Evolutionary conservation across 345 rosid genomes (phyloP), one percentile per base, ranked within the genome.

Genomic region (Brassica cretica): DNA sequence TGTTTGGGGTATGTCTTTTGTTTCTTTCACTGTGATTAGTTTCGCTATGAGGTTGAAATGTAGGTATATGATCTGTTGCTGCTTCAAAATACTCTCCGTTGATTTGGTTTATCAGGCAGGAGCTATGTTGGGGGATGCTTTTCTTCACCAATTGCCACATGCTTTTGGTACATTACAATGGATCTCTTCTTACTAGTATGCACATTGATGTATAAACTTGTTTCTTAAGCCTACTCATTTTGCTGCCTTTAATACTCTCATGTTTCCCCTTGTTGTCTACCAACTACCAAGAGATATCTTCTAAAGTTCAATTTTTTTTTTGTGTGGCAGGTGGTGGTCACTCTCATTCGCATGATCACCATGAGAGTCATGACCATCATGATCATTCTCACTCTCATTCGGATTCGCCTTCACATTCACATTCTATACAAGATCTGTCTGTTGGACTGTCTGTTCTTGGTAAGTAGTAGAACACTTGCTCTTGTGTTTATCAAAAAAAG

Each of bases 81-180:
- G 41, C 35, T 41, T 49, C 21, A 10, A 33, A 33, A 66, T 6
- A 46, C 73, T 49, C 62, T 82, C 53, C 44, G 14, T 10, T 44
- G 32, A 30, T 71, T 46, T 66, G 60, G 10, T 76, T 83, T 33
- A 80, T 32, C 80, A 93, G 99, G 99, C 98, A 68, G 99, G 99
- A 78, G 98, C 98, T 66, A 95, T 95, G 98, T 81, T 93, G 67
- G 99, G 99, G 65, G 99, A 95, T 90, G 97, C 98, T 71, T 95
- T 95, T 51, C 56, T 51, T 51, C 56, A 51, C 56, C 56, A 51
- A n/a, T 51, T 95, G 81, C 99, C 99, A 0, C 98, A 91, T 87
- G 97, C 99, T 72, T 95, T 95, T 86, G 99, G 99, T 95, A 93
- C 76, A 81, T 25, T 75, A 69, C 41, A 35, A 0, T 35, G 51